These are phyloP conservation scores for Thalassiosira hispida DNA, from an alignment of 352 stramenopile genomes.

Conservation along the genomic window DNA sequence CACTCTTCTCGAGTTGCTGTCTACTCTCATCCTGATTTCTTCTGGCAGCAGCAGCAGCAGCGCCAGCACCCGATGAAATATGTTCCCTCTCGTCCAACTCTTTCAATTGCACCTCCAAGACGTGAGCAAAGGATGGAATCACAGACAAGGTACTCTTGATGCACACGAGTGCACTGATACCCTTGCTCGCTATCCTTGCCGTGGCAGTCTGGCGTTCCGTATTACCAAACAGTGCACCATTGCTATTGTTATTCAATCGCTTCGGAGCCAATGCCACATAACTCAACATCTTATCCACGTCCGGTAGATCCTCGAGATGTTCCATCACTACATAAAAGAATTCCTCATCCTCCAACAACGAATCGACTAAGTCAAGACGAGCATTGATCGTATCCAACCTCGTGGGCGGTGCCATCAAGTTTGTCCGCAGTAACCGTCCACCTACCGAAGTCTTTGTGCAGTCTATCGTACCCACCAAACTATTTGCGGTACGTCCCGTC, in stretches of 20 bases:
- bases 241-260: constrained; percentile 12
- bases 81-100: constrained; percentile 46
- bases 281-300: constrained; percentile 83
- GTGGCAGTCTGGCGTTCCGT: constrained; percentile 47
- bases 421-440: constrained; percentile 73
- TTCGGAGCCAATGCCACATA: constrained; percentile 74
- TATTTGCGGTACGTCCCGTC: constrained; percentile 68
- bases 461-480: constrained; percentile 79
- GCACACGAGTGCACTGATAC: constrained; percentile 81
- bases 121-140: constrained; percentile 67
- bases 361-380: constrained; percentile 81
- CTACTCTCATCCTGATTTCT: not conserved
- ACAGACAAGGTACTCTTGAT: constrained; percentile 80
- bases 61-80: not conserved
- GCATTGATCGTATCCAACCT: constrained; percentile 80
- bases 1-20: constrained; percentile 12
- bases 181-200: constrained; percentile 67
- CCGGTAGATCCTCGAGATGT: constrained; percentile 75
- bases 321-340: constrained; percentile 85
- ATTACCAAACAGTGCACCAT: constrained; percentile 54
- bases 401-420: constrained; percentile 79
- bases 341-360: constrained; percentile 79
- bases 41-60: not conserved
- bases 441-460: constrained; percentile 84
- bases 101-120: constrained; percentile 73